These are phyloP conservation scores for Aleurites moluccanus DNA, from an alignment of 441 rosid genomes.

Conservation along the genomic window DNA sequence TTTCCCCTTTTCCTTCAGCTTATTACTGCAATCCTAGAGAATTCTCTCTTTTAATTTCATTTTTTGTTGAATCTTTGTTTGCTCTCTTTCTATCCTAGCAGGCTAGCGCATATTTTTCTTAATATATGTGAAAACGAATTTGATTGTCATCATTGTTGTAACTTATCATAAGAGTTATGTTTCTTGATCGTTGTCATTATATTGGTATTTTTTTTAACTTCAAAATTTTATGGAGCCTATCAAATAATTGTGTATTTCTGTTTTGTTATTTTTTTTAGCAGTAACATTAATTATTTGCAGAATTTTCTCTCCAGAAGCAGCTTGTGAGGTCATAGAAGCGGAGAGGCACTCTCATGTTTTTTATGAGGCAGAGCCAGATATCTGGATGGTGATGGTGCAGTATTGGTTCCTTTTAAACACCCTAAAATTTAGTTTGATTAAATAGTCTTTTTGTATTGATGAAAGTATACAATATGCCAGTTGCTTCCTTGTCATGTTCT, in stretches of 20 bases:
- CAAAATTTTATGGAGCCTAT: neutral
- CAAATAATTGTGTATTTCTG: slow-evolving; percentile 46
- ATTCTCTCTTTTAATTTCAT: neutral
- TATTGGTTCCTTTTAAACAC: slow-evolving; percentile 5
- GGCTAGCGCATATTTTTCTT: neutral
- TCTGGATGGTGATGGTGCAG: slow-evolving; percentile 96
- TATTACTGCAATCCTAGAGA: neutral
- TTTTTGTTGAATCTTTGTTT: neutral
- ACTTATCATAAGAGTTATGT: neutral
- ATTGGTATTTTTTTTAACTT: neutral
- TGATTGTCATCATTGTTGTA: neutral
- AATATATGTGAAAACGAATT: neutral
- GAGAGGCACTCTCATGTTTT: slow-evolving; percentile 91
- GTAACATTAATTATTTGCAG: slow-evolving; percentile 40
- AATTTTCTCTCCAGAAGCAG: slow-evolving; percentile 90
- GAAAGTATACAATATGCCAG: neutral
- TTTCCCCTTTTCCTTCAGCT: neutral
- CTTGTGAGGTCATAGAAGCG: slow-evolving; percentile 94
- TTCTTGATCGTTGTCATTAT: neutral
- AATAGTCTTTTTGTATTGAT: neutral
- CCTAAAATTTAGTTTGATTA: neutral
- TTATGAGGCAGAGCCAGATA: slow-evolving; percentile 86
- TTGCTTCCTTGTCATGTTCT: neutral
- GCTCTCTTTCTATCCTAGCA: neutral
- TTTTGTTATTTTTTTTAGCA: slow-evolving; percentile 28